Evolutionary conservation across 192 early-diverging fungal genomes (phyloP), one percentile per base, ranked within the genome.

Genomic region (Dispira simplex): DNA sequence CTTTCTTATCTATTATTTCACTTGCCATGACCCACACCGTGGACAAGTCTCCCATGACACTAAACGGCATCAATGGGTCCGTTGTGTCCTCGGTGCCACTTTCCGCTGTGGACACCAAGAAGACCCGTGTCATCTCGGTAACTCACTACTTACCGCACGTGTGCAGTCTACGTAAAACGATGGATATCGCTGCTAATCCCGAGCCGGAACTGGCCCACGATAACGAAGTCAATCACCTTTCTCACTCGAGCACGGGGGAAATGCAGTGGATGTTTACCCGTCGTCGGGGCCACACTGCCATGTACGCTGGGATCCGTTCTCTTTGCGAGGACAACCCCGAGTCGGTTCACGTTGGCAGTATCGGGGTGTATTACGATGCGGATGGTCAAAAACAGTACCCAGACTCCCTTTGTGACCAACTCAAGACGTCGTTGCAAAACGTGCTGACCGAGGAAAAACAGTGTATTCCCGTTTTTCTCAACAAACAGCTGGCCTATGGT

Each of bases 281-380:
- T 27, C 75, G 90, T 46, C 67, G 83, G 14, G 91, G 90, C 21
- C 93, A 94, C 67, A 90, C 91, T 11, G 91, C 94, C 44, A 85
- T 95, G 77, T 91, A 88, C 69, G 81, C 91, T 5, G 95, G 89
- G 57, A 81, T 93, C 52, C 74, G 74, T 26, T 83, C 88, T 8
- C 77, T 95, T 27, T 58, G 58, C 39, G 75, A 79, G 48, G 71
- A 77, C 27, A 71, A 68, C 63, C 68, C 77, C 57, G 74, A 82
- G n/a, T 84, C 85, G 21, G 74, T 82, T 11, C 79, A 85, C 57
- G 71, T 98, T 46, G 91, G 91, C 56, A 88, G 83, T 76, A 77
- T 85, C 11, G 91, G 88, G 12, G 64, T 71, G 46, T 69, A 84
- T 28, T 65, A 66, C 44, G 83, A 89, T 65, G 69, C 72, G 51